Base-by-base conservation (phyloP, 2,329 filamentous ascomycete species). In the Hypoxylon sp. region DNA sequence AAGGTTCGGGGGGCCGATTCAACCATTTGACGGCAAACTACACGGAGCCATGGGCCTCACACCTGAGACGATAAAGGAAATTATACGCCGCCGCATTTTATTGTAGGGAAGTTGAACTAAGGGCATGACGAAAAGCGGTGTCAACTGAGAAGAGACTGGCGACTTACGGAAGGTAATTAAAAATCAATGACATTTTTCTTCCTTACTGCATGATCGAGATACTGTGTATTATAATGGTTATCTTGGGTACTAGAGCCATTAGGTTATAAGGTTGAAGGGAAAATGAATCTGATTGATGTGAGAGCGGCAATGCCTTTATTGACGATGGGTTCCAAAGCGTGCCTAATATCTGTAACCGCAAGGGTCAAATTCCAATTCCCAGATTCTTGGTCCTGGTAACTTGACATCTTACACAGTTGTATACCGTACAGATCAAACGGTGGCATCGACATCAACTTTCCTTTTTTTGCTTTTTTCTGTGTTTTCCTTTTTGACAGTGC, bases 61-160 rank as follows among this genome's bases (percentile, higher is more conserved):
- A 19, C 48, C 48, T 11, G 24, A 47, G 39, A 56, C 24, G 53
- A 56, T 57, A 21, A 39, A 32, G 31, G 59, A 56, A 8, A 62
- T 62, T 32, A 56, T 17, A 37, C 48, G 24, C 24, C 24, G 24
- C 24, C 37, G 6, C 32, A 32, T 13, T 35, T 19, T 13, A 24
- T 55, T n/a, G 52, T 55, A n/a, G 37, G 44, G 7, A 44, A 31
- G 15, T 19, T 55, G n/a, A 35, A 44, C 15, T 24, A 44, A 11
- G 44, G 35, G 7, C 32, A 31, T 11, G 37, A 55, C 15, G 39
- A 55, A 10, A 42, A 11, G 15, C 13, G 29, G 6, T 7, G 24
- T 13, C 52, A 55, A 19, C 15, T 42, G 35, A 54, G 21, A 42
- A 54, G 21, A 8, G 35, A 54, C 17, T 56, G 27, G 27, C 5